Conservation (phyloP, 805 yeast genomes). For the Nakazawaea holstii region DNA sequence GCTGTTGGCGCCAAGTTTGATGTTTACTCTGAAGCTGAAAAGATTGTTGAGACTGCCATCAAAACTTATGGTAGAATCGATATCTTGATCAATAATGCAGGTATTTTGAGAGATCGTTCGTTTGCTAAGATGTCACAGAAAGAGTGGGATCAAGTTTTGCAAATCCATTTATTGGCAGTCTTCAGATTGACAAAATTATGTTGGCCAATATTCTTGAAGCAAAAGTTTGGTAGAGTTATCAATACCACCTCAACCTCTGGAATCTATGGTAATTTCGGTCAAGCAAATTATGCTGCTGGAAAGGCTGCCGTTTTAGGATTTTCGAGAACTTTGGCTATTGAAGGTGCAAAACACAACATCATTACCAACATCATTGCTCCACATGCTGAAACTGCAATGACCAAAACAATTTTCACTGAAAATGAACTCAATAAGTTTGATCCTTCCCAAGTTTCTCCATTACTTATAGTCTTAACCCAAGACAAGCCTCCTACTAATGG, state of each 20-base stretch:
- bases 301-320: slow-evolving; percentile 85
- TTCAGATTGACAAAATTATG: slow-evolving; percentile 79
- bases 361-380: slow-evolving; percentile 86
- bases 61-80: slow-evolving; percentile 79
- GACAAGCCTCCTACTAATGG: slow-evolving; percentile 74
- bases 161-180: slow-evolving; percentile 81
- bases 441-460: slow-evolving; percentile 87
- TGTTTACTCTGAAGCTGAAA: slow-evolving; percentile 69
- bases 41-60: slow-evolving; percentile 72
- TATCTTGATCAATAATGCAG: slow-evolving; percentile 88
- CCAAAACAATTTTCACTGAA: slow-evolving; percentile 76
- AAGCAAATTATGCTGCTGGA: slow-evolving; percentile 92
- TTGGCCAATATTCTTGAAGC: slow-evolving; percentile 84
- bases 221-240: slow-evolving; percentile 75
- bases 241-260: slow-evolving; percentile 96
- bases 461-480: slow-evolving; percentile 73
- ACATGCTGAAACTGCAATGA: slow-evolving; percentile 98
- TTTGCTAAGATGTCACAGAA: slow-evolving; percentile 77
- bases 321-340: slow-evolving; percentile 81
- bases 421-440: slow-evolving; percentile 79
- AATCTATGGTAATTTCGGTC: slow-evolving; percentile 96
- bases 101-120: slow-evolving; percentile 86
- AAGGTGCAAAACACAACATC: slow-evolving; percentile 78
- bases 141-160: slow-evolving; percentile 77
- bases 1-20: slow-evolving; percentile 85